Percentiles rank a stretch among this genome's conserved stretches.
Conservation (phyloP, 192 early-diverging fungal genomes). For the Coemansia umbellata region DNA sequence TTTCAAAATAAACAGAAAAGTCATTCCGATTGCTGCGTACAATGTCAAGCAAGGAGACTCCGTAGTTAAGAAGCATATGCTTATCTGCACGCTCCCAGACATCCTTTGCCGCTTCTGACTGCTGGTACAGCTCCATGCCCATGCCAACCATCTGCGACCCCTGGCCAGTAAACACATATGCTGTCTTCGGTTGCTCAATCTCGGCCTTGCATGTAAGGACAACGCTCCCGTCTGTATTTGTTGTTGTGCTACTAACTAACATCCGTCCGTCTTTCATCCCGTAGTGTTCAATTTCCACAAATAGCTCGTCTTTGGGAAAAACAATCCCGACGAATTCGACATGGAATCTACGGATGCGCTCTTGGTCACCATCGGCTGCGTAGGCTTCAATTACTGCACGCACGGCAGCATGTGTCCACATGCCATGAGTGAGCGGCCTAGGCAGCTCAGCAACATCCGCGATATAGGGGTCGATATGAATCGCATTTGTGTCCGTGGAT, state of each 20-base stretch:
- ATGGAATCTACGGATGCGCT: conserved; percentile 72
- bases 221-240: conserved; percentile 63
- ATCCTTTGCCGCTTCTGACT: conserved; percentile 71
- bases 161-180: conserved; percentile 93
- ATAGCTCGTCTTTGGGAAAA: conserved; percentile 74
- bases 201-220: conserved; percentile 72
- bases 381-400: conserved; percentile 87
- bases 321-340: conserved; percentile 88
- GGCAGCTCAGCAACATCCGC: conserved; percentile 81
- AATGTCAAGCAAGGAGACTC: conserved; percentile 85
- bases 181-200: conserved; percentile 82
- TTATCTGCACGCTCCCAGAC: conserved; percentile 89
- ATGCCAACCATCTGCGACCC: conserved; percentile 92
- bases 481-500: conserved; percentile 83
- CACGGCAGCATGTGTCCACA: conserved; percentile 90
- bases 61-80: conserved; percentile 81
- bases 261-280: conserved; percentile 93
- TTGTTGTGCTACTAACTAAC: conserved; percentile 80
- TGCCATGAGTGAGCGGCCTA: conserved; percentile 86
- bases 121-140: conserved; percentile 90
- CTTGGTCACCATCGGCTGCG: conserved; percentile 80
- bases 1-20: conserved; percentile 83
- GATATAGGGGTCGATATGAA: conserved; percentile 90
- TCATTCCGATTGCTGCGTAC: conserved; percentile 67
- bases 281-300: conserved; percentile 79